Evolutionary conservation across 176 grass and related monocot species (phyloP).

Genomic region (Oryza glumipatula): DNA sequence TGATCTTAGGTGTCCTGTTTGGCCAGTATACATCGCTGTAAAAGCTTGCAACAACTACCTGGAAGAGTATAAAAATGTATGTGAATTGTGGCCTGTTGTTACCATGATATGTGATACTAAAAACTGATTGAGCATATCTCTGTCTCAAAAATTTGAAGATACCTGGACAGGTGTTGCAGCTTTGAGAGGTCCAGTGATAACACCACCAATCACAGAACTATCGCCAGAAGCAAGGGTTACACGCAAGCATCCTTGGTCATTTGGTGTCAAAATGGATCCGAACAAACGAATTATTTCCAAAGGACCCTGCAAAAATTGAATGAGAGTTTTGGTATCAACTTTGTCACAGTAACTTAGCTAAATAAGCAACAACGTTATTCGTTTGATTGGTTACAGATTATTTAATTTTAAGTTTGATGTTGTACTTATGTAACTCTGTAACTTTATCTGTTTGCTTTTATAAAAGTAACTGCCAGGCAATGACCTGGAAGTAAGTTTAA

Average conservation of each 20-base stretch:
- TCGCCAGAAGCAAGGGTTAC: conserved; percentile 50
- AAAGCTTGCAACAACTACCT: conserved; percentile 58
- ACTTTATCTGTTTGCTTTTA: too few relatives aligned
- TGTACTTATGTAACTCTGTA: too few relatives aligned
- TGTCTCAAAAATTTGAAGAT: conserved; percentile 12
- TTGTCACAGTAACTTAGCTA: background rate
- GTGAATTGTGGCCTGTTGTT: background rate
- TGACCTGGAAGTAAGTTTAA: too few relatives aligned
- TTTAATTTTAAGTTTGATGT: too few relatives aligned
- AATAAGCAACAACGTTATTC: background rate
- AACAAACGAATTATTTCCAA: conserved; percentile 50
- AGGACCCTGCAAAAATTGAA: conserved; percentile 47
- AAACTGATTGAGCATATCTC: background rate
- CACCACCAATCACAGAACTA: conserved; percentile 42
- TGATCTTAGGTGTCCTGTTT: conserved; percentile 28
- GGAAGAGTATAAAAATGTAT: conserved; percentile 24
- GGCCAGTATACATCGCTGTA: conserved; percentile 1
- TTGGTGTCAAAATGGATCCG: conserved; percentile 49
- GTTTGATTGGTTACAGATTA: too few relatives aligned
- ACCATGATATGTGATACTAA: background rate
- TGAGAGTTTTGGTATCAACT: background rate
- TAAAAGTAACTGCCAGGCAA: too few relatives aligned
- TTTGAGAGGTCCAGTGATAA: conserved; percentile 48
- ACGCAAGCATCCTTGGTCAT: conserved; percentile 38
- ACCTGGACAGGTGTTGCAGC: conserved; percentile 48